Evolutionary conservation across 192 early-diverging fungal genomes (phyloP).

Genomic region (Gaertneriomyces sp.): DNA sequence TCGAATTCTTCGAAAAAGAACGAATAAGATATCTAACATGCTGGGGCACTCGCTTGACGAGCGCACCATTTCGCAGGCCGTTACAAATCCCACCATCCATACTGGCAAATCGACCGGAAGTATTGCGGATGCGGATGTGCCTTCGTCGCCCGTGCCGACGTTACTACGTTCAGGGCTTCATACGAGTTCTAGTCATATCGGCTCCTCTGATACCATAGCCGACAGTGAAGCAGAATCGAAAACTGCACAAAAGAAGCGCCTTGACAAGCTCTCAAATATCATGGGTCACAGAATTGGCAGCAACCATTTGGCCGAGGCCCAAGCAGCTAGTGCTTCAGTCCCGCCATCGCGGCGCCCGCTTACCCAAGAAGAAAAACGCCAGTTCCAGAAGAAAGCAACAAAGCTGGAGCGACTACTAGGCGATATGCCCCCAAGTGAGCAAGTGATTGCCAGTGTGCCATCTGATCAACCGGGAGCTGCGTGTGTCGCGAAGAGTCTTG

Average conservation of each 20-base stretch:
- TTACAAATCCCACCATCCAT: constrained; percentile 17
- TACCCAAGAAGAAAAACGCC: constrained; percentile 34
- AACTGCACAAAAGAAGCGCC: constrained; percentile 34
- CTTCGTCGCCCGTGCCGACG: not conserved
- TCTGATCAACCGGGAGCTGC: constrained; percentile 6
- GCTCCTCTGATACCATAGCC: not conserved
- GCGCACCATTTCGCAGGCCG: constrained; percentile 29
- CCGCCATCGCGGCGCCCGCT: constrained; percentile 25
- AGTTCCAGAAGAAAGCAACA: constrained; percentile 30
- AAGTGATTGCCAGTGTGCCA: constrained; percentile 9
- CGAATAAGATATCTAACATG: constrained; percentile 57
- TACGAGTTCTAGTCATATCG: too few relatives aligned
- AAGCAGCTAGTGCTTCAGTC: not conserved
- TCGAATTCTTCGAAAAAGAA: constrained; percentile 54
- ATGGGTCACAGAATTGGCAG: constrained; percentile 44
- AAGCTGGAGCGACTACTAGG: constrained; percentile 44
- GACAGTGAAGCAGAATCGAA: constrained; percentile 23
- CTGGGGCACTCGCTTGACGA: constrained; percentile 60
- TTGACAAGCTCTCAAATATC: constrained; percentile 46
- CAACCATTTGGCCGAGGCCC: constrained; percentile 19
- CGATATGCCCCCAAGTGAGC: constrained; percentile 32
- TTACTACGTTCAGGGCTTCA: not conserved
- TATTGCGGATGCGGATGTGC: not conserved
- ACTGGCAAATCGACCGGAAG: constrained; percentile 5
- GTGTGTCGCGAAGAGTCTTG: constrained; percentile 15